Evolutionary conservation across 176 grass and related monocot genomes (phyloP).

Genomic region (Echinochloa phyllopogon): DNA sequence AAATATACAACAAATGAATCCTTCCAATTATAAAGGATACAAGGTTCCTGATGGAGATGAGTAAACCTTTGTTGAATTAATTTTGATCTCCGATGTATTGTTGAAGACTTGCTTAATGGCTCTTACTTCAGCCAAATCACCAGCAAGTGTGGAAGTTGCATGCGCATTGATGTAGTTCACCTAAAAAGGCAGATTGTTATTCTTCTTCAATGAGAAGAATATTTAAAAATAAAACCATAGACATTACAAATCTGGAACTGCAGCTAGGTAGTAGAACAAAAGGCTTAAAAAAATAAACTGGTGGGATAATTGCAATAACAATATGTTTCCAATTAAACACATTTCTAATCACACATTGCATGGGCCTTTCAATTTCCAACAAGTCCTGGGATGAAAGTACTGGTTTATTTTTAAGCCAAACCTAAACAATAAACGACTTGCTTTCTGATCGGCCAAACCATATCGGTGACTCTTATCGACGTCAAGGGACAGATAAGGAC

Average conservation of each 20-base stretch:
- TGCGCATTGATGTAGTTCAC: slow-evolving; percentile 99
- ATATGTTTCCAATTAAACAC: background rate
- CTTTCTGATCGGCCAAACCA: too few relatives aligned
- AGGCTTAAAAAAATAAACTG: background rate
- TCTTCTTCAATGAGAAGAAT: slow-evolving; percentile 23
- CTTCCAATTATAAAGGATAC: background rate
- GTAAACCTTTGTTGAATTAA: slow-evolving; percentile 92
- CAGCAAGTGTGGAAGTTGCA: slow-evolving; percentile 91
- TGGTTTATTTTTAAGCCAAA: background rate
- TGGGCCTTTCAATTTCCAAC: background rate
- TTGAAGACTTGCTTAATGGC: slow-evolving; percentile 97
- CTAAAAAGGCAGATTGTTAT: slow-evolving; percentile 49
- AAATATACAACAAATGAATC: slow-evolving; percentile 2
- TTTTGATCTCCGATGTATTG: slow-evolving; percentile 75
- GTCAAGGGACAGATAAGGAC: too few relatives aligned
- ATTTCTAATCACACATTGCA: background rate
- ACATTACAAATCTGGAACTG: slow-evolving; percentile 21
- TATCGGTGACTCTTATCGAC: too few relatives aligned
- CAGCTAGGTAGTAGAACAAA: background rate
- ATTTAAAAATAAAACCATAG: background rate
- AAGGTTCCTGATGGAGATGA: slow-evolving; percentile 26
- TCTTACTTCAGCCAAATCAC: slow-evolving; percentile 95
- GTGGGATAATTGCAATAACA: background rate
- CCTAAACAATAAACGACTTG: too few relatives aligned
- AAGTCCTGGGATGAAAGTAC: background rate